Conservation (phyloP, 331 rosid species). For the Malus hybrid region DNA sequence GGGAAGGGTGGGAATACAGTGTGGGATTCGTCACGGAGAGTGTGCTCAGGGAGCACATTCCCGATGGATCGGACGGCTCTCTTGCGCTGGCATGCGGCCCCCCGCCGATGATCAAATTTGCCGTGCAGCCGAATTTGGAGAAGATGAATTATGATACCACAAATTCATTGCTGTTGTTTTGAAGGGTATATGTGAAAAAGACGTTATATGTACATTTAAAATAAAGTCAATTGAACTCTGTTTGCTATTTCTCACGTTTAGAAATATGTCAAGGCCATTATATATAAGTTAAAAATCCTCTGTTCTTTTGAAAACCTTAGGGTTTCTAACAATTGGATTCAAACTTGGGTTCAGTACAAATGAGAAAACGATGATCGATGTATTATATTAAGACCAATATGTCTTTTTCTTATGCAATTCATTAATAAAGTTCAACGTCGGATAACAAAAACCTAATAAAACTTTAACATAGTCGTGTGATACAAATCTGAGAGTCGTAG, state of each 20-base stretch:
- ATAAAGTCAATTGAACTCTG: neutral
- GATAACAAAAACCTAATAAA: no score
- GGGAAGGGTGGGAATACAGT: slow-evolving; percentile 70
- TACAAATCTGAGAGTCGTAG: neutral
- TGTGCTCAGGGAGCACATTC: slow-evolving; percentile 55
- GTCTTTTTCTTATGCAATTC: neutral
- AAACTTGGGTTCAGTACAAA: neutral
- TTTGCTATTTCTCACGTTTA: neutral
- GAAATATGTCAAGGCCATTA: neutral
- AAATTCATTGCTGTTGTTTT: slow-evolving; percentile 52
- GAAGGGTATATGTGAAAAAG: neutral
- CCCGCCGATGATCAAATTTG: slow-evolving; percentile 76
- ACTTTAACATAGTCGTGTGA: neutral
- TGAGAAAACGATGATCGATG: neutral
- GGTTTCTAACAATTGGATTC: neutral
- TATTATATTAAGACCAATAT: no score
- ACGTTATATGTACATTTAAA: neutral
- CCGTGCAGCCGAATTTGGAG: slow-evolving; percentile 64
- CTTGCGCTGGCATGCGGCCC: slow-evolving; percentile 78
- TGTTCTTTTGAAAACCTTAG: neutral
- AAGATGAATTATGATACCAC: slow-evolving; percentile 62
- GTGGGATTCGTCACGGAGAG: slow-evolving; percentile 53
- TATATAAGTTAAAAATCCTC: neutral
- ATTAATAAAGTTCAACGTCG: neutral
- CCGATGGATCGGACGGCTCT: slow-evolving; percentile 32